These are phyloP conservation scores for Apophysomyces ossiformis DNA, from an alignment of 371 early-diverging fungal genomes.

Conservation along the genomic window DNA sequence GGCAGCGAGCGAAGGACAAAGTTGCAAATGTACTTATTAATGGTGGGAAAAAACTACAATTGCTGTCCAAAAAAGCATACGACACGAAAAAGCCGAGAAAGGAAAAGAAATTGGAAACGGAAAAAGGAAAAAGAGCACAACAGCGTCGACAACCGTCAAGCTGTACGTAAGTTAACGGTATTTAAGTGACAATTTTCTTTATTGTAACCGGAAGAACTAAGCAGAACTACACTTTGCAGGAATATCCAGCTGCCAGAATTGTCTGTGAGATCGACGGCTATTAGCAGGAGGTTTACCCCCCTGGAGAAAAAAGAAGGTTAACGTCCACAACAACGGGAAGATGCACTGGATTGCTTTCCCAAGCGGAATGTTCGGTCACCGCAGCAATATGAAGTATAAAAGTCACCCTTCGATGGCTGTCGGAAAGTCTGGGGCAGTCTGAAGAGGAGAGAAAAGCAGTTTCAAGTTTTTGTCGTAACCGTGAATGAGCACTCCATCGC, in stretches of 20 bases:
- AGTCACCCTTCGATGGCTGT: not conserved
- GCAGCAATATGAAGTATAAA: not conserved
- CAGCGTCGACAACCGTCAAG: not conserved
- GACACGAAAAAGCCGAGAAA: too few species aligned
- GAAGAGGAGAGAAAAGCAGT: not conserved
- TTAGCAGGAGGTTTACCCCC: not conserved
- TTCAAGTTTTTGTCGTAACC: not conserved
- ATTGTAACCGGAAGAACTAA: not conserved
- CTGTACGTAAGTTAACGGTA: not conserved
- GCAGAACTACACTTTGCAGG: not conserved
- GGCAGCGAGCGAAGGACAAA: too few species aligned
- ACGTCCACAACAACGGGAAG: not conserved
- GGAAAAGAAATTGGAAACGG: too few species aligned
- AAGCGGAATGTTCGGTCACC: slow-evolving; percentile 1
- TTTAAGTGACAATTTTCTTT: not conserved
- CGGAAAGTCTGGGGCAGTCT: not conserved
- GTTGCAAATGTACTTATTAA: too few species aligned
- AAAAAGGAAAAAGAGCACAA: not conserved
- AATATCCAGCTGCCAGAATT: not conserved
- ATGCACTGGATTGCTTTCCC: not conserved
- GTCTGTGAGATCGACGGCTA: not conserved
- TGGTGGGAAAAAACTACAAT: too few species aligned
- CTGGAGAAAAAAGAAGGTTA: not conserved
- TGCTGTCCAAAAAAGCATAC: not conserved
- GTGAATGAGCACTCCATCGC: not conserved